phyloP scores from a whole-genome alignment of 495 filamentous ascomycete species.

The Lophium mytilinum region DNA sequence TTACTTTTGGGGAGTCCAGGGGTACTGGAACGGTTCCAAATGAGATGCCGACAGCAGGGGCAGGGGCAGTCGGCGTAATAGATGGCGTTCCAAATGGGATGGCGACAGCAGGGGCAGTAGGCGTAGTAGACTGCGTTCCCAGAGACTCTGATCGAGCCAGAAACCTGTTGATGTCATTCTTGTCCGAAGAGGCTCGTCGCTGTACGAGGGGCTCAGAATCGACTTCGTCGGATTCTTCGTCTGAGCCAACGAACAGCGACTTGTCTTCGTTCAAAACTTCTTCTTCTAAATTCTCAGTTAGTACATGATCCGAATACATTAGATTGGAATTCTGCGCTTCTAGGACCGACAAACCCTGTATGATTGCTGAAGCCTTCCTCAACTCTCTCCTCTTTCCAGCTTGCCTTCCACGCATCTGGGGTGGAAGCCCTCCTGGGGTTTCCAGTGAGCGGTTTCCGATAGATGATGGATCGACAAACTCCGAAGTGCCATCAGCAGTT shows the following conservation, averaged over 20 bases:
- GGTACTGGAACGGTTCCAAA: no score
- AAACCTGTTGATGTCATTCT: no score
- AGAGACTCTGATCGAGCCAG: no score
- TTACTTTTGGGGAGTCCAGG: no score
- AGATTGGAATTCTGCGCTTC: slow-evolving; percentile 1
- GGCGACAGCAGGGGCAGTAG: no score
- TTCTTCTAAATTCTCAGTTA: slow-evolving; percentile 3
- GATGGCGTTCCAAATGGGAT: no score
- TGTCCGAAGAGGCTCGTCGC: no score
- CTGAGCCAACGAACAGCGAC: slow-evolving; percentile 11
- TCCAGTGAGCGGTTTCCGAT: background rate
- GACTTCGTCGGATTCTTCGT: background rate
- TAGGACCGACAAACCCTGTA: slow-evolving; percentile 15
- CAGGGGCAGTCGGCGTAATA: no score
- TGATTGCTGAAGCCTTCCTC: slow-evolving; percentile 4
- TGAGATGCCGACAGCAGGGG: no score
- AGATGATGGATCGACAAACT: slow-evolving; percentile 28
- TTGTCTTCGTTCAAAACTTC: background rate
- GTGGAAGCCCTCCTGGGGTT: background rate
- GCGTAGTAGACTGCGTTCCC: no score
- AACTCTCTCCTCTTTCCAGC: background rate
- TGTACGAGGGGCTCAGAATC: background rate
- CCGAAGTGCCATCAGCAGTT: slow-evolving; percentile 19
- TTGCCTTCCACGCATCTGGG: background rate
- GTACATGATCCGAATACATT: background rate